phyloP scores from a whole-genome alignment of 495 filamentous ascomycete species.

The Hypoxylon lienhwacheense region DNA sequence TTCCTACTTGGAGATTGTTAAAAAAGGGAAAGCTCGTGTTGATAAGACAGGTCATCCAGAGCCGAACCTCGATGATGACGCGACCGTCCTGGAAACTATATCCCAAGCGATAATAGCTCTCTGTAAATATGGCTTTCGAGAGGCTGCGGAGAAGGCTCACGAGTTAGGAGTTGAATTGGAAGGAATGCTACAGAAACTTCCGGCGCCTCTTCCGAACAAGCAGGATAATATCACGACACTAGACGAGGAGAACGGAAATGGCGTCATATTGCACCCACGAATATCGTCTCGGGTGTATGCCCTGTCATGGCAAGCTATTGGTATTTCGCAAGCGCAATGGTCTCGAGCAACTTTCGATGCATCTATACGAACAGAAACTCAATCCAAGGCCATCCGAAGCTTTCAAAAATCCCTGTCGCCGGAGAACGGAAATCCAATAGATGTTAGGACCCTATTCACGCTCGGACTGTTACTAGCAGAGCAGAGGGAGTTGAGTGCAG shows the following conservation, averaged over 20 bases:
- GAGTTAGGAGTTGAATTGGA: conserved; percentile 66
- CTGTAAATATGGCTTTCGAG: conserved; percentile 73
- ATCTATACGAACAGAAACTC: conserved; percentile 65
- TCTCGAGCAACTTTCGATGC: conserved; percentile 75
- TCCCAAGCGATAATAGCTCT: conserved; percentile 76
- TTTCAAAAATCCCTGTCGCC: conserved; percentile 71
- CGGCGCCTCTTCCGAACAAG: conserved; percentile 24
- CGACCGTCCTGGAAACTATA: conserved; percentile 70
- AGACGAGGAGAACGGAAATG: conserved; percentile 40
- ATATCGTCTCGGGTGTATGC: conserved; percentile 61
- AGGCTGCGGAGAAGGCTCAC: conserved; percentile 75
- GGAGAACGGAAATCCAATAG: conserved; percentile 60
- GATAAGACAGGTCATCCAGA: conserved; percentile 74
- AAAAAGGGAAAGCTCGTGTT: conserved; percentile 74
- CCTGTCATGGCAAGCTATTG: conserved; percentile 75
- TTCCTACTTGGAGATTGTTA: conserved; percentile 85
- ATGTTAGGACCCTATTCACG: conserved; percentile 73
- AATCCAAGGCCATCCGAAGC: conserved; percentile 70
- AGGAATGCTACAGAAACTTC: conserved; percentile 54
- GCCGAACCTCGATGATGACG: conserved; percentile 74
- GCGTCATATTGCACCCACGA: conserved; percentile 42
- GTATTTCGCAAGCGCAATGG: conserved; percentile 82
- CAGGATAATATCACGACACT: conserved; percentile 32
- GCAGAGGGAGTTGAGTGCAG: conserved; percentile 71
- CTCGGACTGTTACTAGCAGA: conserved; percentile 80